phyloP scores from a whole-genome alignment of 306 rosid species.

The Dryas drummondii region DNA sequence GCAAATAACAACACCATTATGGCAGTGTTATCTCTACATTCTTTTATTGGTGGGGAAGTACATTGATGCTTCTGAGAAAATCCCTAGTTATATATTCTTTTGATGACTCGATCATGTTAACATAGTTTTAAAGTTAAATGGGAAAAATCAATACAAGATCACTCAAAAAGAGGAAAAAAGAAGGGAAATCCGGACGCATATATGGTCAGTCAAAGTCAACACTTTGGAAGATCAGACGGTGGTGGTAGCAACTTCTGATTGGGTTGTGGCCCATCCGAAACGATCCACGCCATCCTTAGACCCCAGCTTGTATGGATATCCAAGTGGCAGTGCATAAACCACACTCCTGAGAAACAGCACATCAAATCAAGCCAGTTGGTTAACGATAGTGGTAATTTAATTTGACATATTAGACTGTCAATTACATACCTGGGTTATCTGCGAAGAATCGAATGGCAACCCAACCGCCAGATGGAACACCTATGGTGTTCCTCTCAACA shows the following conservation, averaged over 20 bases:
- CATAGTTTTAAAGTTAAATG: not conserved
- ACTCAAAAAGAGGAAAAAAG: slow-evolving; percentile 1
- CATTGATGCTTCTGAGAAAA: not conserved
- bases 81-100: not conserved
- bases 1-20: too few relatives aligned
- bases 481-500: slow-evolving; percentile 59
- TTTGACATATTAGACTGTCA: not conserved
- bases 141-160: not conserved
- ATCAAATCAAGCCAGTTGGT: not conserved
- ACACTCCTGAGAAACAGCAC: slow-evolving; percentile 50
- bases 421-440: slow-evolving; percentile 68
- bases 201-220: slow-evolving; percentile 45
- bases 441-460: slow-evolving; percentile 67
- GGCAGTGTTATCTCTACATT: too few relatives aligned
- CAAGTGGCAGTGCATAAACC: slow-evolving; percentile 94
- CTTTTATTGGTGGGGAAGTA: too few relatives aligned
- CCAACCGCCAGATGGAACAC: slow-evolving; percentile 83
- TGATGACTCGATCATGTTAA: not conserved
- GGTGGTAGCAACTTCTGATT: slow-evolving; percentile 77
- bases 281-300: slow-evolving; percentile 81
- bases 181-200: slow-evolving; percentile 15
- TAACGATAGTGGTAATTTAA: too few relatives aligned
- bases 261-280: slow-evolving; percentile 57
- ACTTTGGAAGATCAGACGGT: slow-evolving; percentile 80
- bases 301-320: slow-evolving; percentile 95